These are phyloP conservation scores for Leccinum aurantiacum DNA, from an alignment of 768 basidiomycete genomes.

Conservation along the genomic window DNA sequence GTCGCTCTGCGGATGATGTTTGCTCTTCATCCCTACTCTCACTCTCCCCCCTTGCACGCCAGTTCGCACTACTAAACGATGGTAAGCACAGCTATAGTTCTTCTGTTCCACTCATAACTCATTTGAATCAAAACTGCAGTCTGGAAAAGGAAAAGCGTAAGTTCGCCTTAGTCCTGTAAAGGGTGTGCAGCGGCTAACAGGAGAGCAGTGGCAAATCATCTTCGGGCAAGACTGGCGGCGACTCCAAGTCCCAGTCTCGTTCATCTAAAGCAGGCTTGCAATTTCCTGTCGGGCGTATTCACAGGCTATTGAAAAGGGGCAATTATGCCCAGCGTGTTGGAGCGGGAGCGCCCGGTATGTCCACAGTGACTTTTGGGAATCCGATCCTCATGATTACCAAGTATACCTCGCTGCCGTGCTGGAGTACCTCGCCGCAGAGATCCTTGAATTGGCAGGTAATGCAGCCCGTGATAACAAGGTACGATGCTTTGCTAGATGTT, in stretches of 20 bases:
- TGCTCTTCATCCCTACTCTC: conserved; percentile 13
- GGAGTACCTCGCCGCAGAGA: conserved; percentile 85
- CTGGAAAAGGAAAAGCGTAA: conserved; percentile 58
- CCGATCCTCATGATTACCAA: conserved; percentile 22
- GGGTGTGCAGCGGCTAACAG: background rate
- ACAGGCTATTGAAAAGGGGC: conserved; percentile 70
- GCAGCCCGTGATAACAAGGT: conserved; percentile 75
- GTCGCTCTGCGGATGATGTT: conserved; percentile 8
- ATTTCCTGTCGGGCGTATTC: conserved; percentile 84
- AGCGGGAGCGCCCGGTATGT: conserved; percentile 63
- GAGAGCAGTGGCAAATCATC: conserved; percentile 43
- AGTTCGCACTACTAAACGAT: conserved; percentile 24
- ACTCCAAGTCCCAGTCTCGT: conserved; percentile 62
- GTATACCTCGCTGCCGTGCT: conserved; percentile 85
- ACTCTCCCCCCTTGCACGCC: conserved; percentile 21
- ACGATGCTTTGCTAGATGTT: background rate
- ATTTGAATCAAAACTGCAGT: conserved; percentile 32
- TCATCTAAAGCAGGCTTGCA: conserved; percentile 64
- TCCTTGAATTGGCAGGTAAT: conserved; percentile 82
- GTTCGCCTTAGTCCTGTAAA: conserved; percentile 18
- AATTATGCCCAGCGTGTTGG: conserved; percentile 74
- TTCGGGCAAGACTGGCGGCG: conserved; percentile 48
- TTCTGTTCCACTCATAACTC: conserved; percentile 1
- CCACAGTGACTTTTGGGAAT: background rate
- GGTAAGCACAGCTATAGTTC: conserved; percentile 25